Percentiles rank a stretch among this genome's conserved stretches.
phyloP scores from a whole-genome alignment of 2,329 filamentous ascomycete genomes.

The Talaromyces rugulosus region DNA sequence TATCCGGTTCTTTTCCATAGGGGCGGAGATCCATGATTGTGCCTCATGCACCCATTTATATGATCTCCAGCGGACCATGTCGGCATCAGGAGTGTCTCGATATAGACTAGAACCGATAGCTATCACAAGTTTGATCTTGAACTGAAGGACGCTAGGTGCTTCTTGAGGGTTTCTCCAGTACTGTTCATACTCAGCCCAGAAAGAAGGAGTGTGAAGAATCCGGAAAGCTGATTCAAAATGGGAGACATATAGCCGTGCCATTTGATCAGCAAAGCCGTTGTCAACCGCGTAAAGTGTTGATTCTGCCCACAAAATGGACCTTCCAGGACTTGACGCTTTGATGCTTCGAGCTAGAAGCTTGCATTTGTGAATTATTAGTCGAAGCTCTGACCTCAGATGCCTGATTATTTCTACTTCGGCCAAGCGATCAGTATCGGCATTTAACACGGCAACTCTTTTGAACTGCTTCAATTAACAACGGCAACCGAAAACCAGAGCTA shows the following conservation, averaged over 20 bases:
- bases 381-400: not conserved
- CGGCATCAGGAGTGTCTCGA: constrained; percentile 48
- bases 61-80: constrained; percentile 36
- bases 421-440: not conserved
- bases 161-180: constrained; percentile 23
- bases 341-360: not conserved
- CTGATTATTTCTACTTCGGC: not conserved
- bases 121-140: constrained; percentile 56
- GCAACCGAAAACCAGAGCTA: not conserved
- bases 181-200: constrained; percentile 51
- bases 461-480: not conserved
- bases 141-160: constrained; percentile 40
- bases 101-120: constrained; percentile 52
- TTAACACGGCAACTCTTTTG: not conserved
- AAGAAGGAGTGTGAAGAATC: constrained; percentile 55
- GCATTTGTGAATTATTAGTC: not conserved
- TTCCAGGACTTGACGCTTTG: not conserved
- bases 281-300: not conserved
- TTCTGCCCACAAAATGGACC: not conserved
- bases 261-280: not conserved
- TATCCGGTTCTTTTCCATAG: constrained; percentile 24
- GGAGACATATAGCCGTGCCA: constrained; percentile 45
- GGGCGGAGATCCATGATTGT: constrained; percentile 25
- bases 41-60: constrained; percentile 26
- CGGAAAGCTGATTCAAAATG: constrained; percentile 53